phyloP scores from a whole-genome alignment of 768 basidiomycete genomes.

The Epithele typhae region DNA sequence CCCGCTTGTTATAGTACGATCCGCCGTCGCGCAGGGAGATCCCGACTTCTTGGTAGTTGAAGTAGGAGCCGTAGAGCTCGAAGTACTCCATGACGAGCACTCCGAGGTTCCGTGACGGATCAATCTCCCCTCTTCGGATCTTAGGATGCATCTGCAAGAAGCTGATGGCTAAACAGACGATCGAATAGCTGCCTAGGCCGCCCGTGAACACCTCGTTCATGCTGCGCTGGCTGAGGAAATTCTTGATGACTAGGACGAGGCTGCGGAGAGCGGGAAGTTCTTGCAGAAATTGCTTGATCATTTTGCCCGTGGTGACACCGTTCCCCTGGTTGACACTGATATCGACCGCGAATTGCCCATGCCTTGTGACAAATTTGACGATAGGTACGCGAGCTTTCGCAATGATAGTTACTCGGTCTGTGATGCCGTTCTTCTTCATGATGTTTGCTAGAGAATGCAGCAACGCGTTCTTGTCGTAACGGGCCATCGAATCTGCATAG shows the following conservation, averaged over 20 bases:
- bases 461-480: slow-evolving; percentile 60
- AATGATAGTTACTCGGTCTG: slow-evolving; percentile 80
- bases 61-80: slow-evolving; percentile 88
- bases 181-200: slow-evolving; percentile 90
- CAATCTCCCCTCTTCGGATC: slow-evolving; percentile 82
- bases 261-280: slow-evolving; percentile 75
- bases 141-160: slow-evolving; percentile 99
- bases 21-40: slow-evolving; percentile 88
- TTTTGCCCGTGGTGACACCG: slow-evolving; percentile 72
- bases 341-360: slow-evolving; percentile 85
- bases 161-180: slow-evolving; percentile 88
- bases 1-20: slow-evolving; percentile 79
- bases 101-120: slow-evolving; percentile 84
- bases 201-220: slow-evolving; percentile 99
- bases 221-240: slow-evolving; percentile 80
- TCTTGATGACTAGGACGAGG: slow-evolving; percentile 85
- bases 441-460: slow-evolving; percentile 76
- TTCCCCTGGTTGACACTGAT: slow-evolving; percentile 91
- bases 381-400: slow-evolving; percentile 95
- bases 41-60: slow-evolving; percentile 88
- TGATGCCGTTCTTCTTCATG: slow-evolving; percentile 70
- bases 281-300: slow-evolving; percentile 76
- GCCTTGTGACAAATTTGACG: slow-evolving; percentile 85
- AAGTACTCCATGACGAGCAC: slow-evolving; percentile 97
- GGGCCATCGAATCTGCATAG: slow-evolving; percentile 70